These are phyloP conservation scores for Pestalotiopsis sp. DNA, from an alignment of 2,329 filamentous ascomycete species.

Conservation along the genomic window DNA sequence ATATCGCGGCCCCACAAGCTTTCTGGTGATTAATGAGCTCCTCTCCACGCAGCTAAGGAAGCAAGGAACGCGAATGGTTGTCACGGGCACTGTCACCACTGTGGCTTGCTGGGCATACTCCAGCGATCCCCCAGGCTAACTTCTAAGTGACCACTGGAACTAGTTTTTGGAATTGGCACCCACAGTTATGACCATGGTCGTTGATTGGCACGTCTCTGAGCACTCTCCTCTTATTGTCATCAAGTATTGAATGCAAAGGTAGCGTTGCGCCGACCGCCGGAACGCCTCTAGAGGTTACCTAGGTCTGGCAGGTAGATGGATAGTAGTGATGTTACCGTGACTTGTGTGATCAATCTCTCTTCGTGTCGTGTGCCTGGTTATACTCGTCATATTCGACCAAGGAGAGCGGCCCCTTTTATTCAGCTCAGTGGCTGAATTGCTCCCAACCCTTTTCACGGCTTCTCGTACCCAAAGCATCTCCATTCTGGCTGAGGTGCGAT, in stretches of 20 bases:
- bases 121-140: not conserved
- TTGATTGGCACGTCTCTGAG: not conserved
- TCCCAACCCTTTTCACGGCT: not conserved
- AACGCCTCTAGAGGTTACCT: not conserved
- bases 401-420: not conserved
- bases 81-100: not conserved
- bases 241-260: not conserved
- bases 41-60: not conserved
- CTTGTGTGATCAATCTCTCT: not conserved
- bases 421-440: not conserved
- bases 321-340: not conserved
- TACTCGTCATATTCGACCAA: not conserved
- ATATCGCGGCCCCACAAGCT: not conserved
- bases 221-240: not conserved
- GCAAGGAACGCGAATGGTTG: slow-evolving; percentile 6
- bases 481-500: slow-evolving; percentile 1
- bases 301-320: not conserved
- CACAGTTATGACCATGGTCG: not conserved
- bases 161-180: not conserved
- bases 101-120: slow-evolving; percentile 7
- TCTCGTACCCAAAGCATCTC: not conserved
- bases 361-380: not conserved
- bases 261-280: not conserved
- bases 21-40: not conserved
- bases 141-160: not conserved